Percentiles rank a stretch among this genome's conserved stretches.
These are phyloP conservation scores for Linnemannia schmuckeri DNA, from an alignment of 192 early-diverging fungal species.

Conservation along the genomic window DNA sequence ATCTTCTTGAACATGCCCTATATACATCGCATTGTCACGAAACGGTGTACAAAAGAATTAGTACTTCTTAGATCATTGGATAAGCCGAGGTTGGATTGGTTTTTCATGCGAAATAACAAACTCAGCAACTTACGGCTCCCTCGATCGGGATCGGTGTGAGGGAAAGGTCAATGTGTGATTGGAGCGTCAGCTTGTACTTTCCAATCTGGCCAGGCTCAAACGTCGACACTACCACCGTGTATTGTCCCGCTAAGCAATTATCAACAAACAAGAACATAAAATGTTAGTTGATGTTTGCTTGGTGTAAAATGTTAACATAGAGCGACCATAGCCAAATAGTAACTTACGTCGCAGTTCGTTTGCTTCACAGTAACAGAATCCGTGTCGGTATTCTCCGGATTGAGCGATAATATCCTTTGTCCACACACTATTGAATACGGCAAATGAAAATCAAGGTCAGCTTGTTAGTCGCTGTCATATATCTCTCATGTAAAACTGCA, in stretches of 20 bases:
- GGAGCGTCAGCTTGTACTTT: slow-evolving; percentile 75
- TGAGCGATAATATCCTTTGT: slow-evolving; percentile 73
- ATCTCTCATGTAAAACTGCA: background rate
- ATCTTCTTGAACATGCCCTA: slow-evolving; percentile 75
- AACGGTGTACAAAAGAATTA: background rate
- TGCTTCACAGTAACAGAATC: slow-evolving; percentile 81
- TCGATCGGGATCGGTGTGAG: slow-evolving; percentile 75
- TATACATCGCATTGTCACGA: background rate
- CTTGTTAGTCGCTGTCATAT: background rate
- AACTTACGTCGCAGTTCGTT: slow-evolving; percentile 67
- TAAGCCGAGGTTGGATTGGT: background rate
- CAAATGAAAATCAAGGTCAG: no score
- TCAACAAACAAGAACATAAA: background rate
- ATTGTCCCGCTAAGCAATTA: slow-evolving; percentile 71
- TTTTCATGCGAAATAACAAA: background rate
- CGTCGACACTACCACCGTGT: slow-evolving; percentile 85
- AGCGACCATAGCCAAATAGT: background rate
- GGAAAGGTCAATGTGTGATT: slow-evolving; percentile 64
- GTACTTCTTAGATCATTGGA: background rate
- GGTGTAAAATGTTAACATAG: background rate
- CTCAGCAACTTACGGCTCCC: slow-evolving; percentile 71
- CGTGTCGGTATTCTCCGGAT: slow-evolving; percentile 82
- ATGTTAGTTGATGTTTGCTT: background rate
- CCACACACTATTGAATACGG: slow-evolving; percentile 53
- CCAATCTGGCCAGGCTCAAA: slow-evolving; percentile 80